Evolutionary conservation across 805 yeast genomes (phyloP), one percentile per base, ranked within the genome.

Genomic region (Scheffersomyces spartinae): DNA sequence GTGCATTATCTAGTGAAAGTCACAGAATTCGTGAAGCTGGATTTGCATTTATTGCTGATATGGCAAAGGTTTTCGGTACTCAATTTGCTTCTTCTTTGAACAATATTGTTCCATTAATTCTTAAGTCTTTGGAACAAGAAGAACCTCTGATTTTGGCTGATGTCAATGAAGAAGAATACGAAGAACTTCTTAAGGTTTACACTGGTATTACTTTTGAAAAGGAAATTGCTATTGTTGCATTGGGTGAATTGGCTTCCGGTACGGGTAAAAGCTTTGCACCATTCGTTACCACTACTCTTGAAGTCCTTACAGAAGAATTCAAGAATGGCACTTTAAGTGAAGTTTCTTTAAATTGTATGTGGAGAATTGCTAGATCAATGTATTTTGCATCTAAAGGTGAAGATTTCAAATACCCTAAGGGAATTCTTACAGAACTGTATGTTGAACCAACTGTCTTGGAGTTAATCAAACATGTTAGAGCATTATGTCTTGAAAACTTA

Each of bases 151-250:
- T 79, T 42, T 66, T 72, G 46, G 54, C 59, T 27, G 78, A 69
- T 32, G 71, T 58, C 25, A 77, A 63, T 17, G 74, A 59, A 14
- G 70, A 64, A 29, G 70, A 55, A 21, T 66, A 57, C 15, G 72
- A 64, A 25, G 79, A 65, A 19, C 78, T 79, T 34, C 63, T 83
- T 54, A 78, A 82, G 40, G 85, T 91, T 36, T 86, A 85, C 68
- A 80, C 95, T 26, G 96, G 95, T 63, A 73, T 91, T 42, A 83
- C 96, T 38, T 78, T 82, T 42, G 98, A 88, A 60, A 88, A 88
- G 58, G 95, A 86, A 59, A 82, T 84, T 38, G 95, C 95, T n/a
- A 69, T 86, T 23, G 83, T 84, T 44, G 91, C 95, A 6, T 58
- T 85, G 39, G 72, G 82, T 25, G 97, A 91, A 49, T 70, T 86